A percentile compares a stretch with the other conserved stretches of the same genome.
Conservation (phyloP, 441 rosid species). For the Erysimum pusillum region DNA sequence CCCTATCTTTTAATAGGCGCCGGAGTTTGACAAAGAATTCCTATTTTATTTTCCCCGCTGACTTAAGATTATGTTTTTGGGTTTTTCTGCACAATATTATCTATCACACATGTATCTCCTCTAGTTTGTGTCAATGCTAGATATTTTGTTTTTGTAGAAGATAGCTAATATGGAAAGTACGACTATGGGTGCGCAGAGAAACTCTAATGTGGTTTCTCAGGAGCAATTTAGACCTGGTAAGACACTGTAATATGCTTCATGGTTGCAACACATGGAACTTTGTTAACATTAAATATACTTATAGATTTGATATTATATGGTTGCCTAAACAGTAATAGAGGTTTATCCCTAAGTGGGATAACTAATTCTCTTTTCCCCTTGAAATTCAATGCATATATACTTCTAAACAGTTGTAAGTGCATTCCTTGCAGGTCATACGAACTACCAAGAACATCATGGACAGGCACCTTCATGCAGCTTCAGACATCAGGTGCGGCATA, state of each 20-base stretch:
- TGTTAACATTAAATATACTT: background rate
- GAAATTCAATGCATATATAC: background rate
- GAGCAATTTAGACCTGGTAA: slow-evolving; percentile 36
- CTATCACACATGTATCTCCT: background rate
- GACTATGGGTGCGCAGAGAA: slow-evolving; percentile 6
- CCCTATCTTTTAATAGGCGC: background rate
- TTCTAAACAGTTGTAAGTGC: slow-evolving; percentile 20
- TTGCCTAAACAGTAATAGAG: slow-evolving; percentile 8
- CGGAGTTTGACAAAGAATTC: slow-evolving; percentile 7
- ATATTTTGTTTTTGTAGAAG: slow-evolving; percentile 36
- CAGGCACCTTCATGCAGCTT: slow-evolving; percentile 57
- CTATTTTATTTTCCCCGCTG: background rate
- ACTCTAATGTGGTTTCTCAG: slow-evolving; percentile 27
- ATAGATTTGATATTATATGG: background rate
- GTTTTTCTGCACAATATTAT: background rate
- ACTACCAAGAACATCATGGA: slow-evolving; percentile 47
- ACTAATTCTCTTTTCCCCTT: background rate
- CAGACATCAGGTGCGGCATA: slow-evolving; percentile 62
- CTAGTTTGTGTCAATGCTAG: slow-evolving; percentile 9
- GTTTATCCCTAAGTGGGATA: background rate
- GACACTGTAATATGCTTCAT: slow-evolving; percentile 6
- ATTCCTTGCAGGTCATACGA: slow-evolving; percentile 45
- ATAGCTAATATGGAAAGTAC: slow-evolving; percentile 39
- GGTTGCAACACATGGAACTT: slow-evolving; percentile 18
- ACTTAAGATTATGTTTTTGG: background rate